These are phyloP conservation scores for Bisporella sp. DNA, from an alignment of 2,329 filamentous ascomycete genomes.

Conservation along the genomic window DNA sequence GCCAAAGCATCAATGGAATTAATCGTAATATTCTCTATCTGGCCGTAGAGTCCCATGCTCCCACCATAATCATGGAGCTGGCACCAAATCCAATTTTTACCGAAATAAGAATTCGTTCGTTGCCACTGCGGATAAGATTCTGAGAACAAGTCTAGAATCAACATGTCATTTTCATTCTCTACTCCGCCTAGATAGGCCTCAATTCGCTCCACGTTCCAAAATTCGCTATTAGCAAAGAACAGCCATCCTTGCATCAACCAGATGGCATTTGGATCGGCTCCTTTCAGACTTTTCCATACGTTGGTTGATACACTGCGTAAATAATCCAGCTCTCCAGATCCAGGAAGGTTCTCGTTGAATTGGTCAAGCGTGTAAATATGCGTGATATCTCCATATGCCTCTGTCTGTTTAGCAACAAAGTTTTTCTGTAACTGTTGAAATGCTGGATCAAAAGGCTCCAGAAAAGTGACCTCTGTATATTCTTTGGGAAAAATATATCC, in stretches of 20 bases:
- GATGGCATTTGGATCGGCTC: constrained; percentile 38
- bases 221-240: constrained; percentile 36
- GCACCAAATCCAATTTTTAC: constrained; percentile 49
- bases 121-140: constrained; percentile 44
- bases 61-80: constrained; percentile 44
- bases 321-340: constrained; percentile 37
- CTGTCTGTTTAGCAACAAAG: constrained; percentile 39
- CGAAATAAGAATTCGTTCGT: constrained; percentile 40
- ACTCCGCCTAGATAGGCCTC: constrained; percentile 43
- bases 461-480: constrained; percentile 40
- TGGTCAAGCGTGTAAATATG: constrained; percentile 44
- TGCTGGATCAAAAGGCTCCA: constrained; percentile 37
- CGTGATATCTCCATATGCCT: constrained; percentile 40
- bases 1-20: constrained; percentile 38
- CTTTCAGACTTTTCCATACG: constrained; percentile 41
- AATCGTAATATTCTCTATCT: constrained; percentile 40
- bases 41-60: constrained; percentile 43
- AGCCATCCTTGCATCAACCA: constrained; percentile 48
- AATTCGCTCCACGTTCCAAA: constrained; percentile 39
- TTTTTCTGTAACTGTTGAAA: constrained; percentile 37
- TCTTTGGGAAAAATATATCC: constrained; percentile 29
- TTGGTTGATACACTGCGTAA: constrained; percentile 34
- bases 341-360: constrained; percentile 44
- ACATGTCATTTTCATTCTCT: constrained; percentile 35
- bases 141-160: constrained; percentile 44